A percentile compares a stretch with the other conserved stretches of the same genome.
These are phyloP conservation scores for Lumnitzera littorea DNA, from an alignment of 345 rosid genomes.

Conservation along the genomic window DNA sequence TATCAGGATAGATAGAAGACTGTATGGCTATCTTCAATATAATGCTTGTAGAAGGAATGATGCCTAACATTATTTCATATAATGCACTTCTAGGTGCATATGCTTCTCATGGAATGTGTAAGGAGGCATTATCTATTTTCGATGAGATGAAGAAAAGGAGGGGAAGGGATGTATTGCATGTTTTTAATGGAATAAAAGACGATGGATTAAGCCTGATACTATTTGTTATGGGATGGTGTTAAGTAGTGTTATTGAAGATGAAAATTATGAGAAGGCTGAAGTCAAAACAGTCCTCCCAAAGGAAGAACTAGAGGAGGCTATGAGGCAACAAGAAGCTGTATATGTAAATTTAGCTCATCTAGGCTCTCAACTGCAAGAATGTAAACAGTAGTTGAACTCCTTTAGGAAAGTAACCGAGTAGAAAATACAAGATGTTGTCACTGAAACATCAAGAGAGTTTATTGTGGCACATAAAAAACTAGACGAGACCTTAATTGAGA, in stretches of 20 bases:
- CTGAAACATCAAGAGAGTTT: constrained; percentile 25
- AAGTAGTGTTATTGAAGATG: constrained; percentile 33
- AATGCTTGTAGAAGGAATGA: constrained; percentile 84
- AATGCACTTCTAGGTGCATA: constrained; percentile 88
- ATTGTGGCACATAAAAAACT: constrained; percentile 26
- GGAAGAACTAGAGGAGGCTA: too few species aligned
- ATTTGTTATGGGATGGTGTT: constrained; percentile 49
- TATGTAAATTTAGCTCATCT: constrained; percentile 28
- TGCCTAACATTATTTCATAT: constrained; percentile 71
- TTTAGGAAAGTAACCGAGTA: constrained; percentile 40
- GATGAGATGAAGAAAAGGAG: constrained; percentile 42
- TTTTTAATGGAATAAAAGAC: constrained; percentile 49
- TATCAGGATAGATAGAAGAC: constrained; percentile 63
- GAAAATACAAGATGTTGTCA: constrained; percentile 33
- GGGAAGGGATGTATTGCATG: constrained; percentile 49
- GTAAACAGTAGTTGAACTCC: constrained; percentile 35
- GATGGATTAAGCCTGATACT: constrained; percentile 52
- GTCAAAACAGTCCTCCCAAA: too few species aligned
- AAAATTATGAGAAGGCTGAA: constrained; percentile 44
- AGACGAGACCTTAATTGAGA: constrained; percentile 41
- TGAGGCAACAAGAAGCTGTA: too few species aligned
- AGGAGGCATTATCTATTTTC: constrained; percentile 66
- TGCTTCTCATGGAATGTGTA: constrained; percentile 78
- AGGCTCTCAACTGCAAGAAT: constrained; percentile 38
- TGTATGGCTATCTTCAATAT: constrained; percentile 63